Evolutionary conservation across 2,329 filamentous ascomycete species (phyloP).

Genomic region (Sarocladium kiliense): DNA sequence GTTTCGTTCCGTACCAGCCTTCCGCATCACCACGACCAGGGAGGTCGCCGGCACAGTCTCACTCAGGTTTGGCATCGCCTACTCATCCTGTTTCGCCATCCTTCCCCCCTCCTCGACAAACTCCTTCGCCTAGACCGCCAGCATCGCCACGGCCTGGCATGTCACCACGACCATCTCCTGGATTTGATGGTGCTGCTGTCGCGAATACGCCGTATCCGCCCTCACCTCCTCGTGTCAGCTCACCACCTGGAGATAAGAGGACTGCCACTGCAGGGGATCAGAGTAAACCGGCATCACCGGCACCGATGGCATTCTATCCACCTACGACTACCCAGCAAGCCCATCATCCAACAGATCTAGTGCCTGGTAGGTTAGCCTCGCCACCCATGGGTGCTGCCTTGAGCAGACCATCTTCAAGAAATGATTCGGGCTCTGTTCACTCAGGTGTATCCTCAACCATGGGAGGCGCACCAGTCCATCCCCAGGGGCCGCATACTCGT

Average conservation of each 20-base stretch:
- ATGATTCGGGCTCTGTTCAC: slow-evolving; percentile 1
- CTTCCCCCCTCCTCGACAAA: background rate
- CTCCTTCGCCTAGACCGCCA: background rate
- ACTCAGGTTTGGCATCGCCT: slow-evolving; percentile 1
- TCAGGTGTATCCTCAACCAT: background rate
- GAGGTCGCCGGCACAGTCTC: background rate
- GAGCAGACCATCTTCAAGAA: slow-evolving; percentile 2
- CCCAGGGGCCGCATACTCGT: background rate
- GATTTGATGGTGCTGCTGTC: background rate
- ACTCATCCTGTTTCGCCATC: background rate
- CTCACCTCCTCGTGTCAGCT: background rate
- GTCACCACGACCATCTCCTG: background rate
- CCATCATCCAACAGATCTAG: background rate
- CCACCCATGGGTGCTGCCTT: background rate
- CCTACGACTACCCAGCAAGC: background rate
- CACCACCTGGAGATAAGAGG: background rate
- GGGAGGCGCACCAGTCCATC: background rate
- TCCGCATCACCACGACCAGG: background rate
- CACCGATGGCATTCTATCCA: slow-evolving; percentile 2
- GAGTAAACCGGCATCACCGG: background rate
- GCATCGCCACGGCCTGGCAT: background rate
- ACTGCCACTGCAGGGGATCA: background rate
- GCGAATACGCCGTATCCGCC: background rate
- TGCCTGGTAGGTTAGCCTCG: background rate
- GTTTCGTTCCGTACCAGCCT: background rate